These are phyloP conservation scores for Penicillium desertorum DNA, from an alignment of 495 filamentous ascomycete genomes.

Conservation along the genomic window DNA sequence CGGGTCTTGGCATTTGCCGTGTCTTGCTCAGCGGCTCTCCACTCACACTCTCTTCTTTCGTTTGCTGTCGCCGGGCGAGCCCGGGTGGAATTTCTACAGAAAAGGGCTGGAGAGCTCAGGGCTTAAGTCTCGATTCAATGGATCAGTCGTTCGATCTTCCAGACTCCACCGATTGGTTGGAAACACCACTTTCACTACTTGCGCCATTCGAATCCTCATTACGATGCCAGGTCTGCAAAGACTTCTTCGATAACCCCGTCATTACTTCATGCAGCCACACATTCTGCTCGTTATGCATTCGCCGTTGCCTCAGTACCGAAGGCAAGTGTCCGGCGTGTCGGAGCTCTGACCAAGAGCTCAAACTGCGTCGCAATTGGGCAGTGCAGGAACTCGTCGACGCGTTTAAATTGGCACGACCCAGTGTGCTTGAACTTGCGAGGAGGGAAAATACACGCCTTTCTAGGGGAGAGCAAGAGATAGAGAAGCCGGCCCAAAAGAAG, in stretches of 20 bases:
- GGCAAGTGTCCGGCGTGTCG: slow-evolving; percentile 87
- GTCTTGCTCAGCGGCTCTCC: slow-evolving; percentile 10
- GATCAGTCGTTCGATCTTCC: slow-evolving; percentile 61
- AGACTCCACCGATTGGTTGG: slow-evolving; percentile 91
- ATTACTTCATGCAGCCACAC: slow-evolving; percentile 94
- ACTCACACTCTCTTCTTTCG: slow-evolving; percentile 14
- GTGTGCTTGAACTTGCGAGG: slow-evolving; percentile 60
- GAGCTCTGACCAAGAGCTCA: slow-evolving; percentile 71
- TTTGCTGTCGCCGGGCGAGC: background rate
- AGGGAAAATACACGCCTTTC: slow-evolving; percentile 29
- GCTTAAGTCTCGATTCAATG: slow-evolving; percentile 27
- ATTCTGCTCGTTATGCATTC: slow-evolving; percentile 95
- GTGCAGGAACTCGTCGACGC: slow-evolving; percentile 81
- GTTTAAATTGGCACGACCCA: slow-evolving; percentile 65
- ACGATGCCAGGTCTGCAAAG: slow-evolving; percentile 96
- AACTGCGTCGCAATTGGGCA: slow-evolving; percentile 77
- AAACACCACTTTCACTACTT: slow-evolving; percentile 71
- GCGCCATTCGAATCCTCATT: slow-evolving; percentile 78
- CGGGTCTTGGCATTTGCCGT: slow-evolving; percentile 41
- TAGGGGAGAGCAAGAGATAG: slow-evolving; percentile 16
- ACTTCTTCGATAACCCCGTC: slow-evolving; percentile 91
- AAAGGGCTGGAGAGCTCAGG: background rate
- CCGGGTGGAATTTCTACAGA: background rate
- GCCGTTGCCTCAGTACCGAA: slow-evolving; percentile 74
- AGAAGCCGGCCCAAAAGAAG: slow-evolving; percentile 40